phyloP scores from a whole-genome alignment of 2,329 filamentous ascomycete genomes.

The Aspergillus brasiliensis region DNA sequence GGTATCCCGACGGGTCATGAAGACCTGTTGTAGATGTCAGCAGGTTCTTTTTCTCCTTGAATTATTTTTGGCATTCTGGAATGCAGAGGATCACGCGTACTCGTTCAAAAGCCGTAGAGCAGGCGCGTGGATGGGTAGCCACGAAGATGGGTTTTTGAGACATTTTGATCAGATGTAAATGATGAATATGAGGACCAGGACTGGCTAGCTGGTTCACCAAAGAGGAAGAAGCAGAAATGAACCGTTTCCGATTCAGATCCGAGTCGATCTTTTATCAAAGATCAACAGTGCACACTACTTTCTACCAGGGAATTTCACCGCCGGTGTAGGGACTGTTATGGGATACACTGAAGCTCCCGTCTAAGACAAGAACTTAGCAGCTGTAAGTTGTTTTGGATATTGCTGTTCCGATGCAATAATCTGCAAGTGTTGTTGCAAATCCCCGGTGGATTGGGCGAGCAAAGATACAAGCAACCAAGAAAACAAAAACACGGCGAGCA shows the following conservation, averaged over 20 bases:
- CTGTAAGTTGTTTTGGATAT: no score
- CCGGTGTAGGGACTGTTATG: conserved; percentile 22
- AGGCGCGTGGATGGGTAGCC: conserved; percentile 90
- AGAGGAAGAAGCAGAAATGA: background rate
- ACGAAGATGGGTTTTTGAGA: conserved; percentile 83
- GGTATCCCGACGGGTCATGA: conserved; percentile 87
- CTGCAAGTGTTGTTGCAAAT: background rate
- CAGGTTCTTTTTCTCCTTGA: background rate
- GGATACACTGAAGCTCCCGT: background rate
- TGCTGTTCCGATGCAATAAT: background rate
- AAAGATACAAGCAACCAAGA: background rate
- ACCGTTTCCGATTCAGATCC: background rate
- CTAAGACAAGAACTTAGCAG: background rate
- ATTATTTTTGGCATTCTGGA: background rate
- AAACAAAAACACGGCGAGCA: background rate
- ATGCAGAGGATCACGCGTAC: conserved; percentile 54
- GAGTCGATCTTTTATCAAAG: background rate
- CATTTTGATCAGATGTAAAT: conserved; percentile 51
- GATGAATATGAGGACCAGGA: background rate
- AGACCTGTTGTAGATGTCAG: conserved; percentile 63
- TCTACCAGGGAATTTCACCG: conserved; percentile 26
- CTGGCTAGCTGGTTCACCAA: background rate
- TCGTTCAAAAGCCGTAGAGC: conserved; percentile 95
- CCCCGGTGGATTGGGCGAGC: background rate
- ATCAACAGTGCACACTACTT: conserved; percentile 14